Percentiles rank a stretch among this genome's conserved stretches.
Evolutionary conservation across 768 basidiomycete species (phyloP).

Genomic region (Rickenella mellea): DNA sequence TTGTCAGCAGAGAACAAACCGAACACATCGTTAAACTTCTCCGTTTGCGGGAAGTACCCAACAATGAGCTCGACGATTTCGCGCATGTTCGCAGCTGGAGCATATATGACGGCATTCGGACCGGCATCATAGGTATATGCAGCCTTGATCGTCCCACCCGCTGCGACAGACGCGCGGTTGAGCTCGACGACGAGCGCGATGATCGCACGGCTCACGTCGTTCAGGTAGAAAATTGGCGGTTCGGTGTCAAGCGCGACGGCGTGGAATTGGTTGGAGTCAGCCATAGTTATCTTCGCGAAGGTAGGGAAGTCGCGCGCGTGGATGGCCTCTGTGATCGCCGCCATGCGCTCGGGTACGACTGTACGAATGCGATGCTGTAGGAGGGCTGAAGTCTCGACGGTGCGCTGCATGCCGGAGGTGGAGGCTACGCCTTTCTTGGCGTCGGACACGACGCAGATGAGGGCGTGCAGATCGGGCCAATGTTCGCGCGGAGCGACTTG

Average conservation of each 20-base stretch:
- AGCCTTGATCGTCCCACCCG: constrained; percentile 56
- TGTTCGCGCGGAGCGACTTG: constrained; percentile 76
- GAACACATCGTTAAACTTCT: constrained; percentile 70
- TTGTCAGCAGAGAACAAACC: constrained; percentile 39
- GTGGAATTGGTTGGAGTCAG: constrained; percentile 98
- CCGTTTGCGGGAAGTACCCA: constrained; percentile 81
- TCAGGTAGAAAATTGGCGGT: constrained; percentile 99
- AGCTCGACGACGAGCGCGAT: constrained; percentile 86
- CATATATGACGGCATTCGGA: constrained; percentile 97
- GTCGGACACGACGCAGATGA: constrained; percentile 94
- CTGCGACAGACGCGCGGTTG: constrained; percentile 67
- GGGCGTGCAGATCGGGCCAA: constrained; percentile 94
- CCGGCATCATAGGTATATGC: constrained; percentile 99
- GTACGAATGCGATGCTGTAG: constrained; percentile 81
- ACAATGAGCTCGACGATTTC: constrained; percentile 70
- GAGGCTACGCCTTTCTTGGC: constrained; percentile 94
- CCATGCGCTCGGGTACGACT: constrained; percentile 87
- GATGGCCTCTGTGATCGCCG: constrained; percentile 74
- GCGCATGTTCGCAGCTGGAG: constrained; percentile 64
- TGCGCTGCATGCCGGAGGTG: constrained; percentile 95
- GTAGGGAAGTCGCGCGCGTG: constrained; percentile 67
- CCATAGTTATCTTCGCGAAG: constrained; percentile 92
- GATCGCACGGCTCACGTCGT: constrained; percentile 92
- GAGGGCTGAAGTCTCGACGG: constrained; percentile 83
- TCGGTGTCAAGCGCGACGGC: constrained; percentile 94